Evolutionary conservation across 2,329 filamentous ascomycete species (phyloP), one percentile per base, ranked within the genome.

Genomic region (Neofusicoccum sp.): DNA sequence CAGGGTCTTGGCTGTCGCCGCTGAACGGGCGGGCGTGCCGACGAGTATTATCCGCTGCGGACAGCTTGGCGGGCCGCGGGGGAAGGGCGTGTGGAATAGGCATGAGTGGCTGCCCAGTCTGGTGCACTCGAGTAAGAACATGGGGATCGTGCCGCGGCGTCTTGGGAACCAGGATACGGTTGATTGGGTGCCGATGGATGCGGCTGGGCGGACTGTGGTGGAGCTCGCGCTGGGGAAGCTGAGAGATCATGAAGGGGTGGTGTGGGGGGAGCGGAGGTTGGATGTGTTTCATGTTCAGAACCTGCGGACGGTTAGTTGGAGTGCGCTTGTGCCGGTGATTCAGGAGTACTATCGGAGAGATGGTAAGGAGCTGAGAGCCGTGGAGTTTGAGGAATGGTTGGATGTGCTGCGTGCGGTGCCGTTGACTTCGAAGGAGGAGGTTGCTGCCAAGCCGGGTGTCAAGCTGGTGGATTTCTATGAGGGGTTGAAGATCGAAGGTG

Each of bases 1-100:
- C 9, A 66, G 70, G 14, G 73, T 78, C 31, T 66, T 75, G 0
- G 67, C 68, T n/a, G 66, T 59, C 1, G 74, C 75, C 5, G 70
- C 75, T 1, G 62, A 69, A 33, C 62, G 67, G 6, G 50, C 71
- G 3, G 69, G 68, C 3, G 63, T 74, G n/a, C 65, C 65, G 7
- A 66, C 65, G 3, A 68, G 65, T 6, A 67, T 75, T 7, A 61
- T 70, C 6, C 69, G 73, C 8, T 69, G 69, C 7, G 72, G 73
- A 3, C 73, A 76, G 62, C 67, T 76, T 3, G 73, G 71, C 29
- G 73, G 73, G 5, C 69, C 72, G 1, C 56, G 65, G 5, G 33
- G 54, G 3, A 59, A 65, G 3, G 69, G 71, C 4, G 56, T 68
- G 6, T 73, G 71, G 71, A 71, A 71, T 11, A 49, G 45, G 8